Base-by-base conservation (phyloP, 768 basidiomycete species). In the Boletus bicolor region DNA sequence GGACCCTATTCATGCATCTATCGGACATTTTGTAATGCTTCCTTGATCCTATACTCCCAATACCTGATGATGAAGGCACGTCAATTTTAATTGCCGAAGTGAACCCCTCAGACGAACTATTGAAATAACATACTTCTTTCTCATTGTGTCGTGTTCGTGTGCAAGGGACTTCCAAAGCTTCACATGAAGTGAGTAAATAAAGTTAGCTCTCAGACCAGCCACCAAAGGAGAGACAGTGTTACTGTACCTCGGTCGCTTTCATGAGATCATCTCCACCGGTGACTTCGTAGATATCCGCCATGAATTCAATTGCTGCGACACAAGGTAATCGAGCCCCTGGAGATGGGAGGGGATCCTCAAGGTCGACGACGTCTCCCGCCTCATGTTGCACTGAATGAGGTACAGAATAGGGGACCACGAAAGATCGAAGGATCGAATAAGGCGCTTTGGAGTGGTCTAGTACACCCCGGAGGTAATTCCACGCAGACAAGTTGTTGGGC, bases 391-490 rank as follows among this genome's bases (percentile, higher is more conserved):
- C 61, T 52, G 71, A 62, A 6, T 73, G 67, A 5, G 73, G 66
- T 12, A 68, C 55, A 1, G 85, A 80, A 70, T 92, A 94, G 1
- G 83, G 83, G 17, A 74, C 65, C 19, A 89, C 85, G 58, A 93
- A 93, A 1, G 79, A 67, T 24, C 73, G 64, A 42, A 89, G 67
- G 5, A 70, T 71, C 2, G 82, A 73, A 63, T 85, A 85, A 0
- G 91, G 83, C 15, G 79, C 77, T 12, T 76, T 68, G 51, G 82
- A 81, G 62, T 80, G 75, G 35, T 86, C 81, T 21, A 96, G 79
- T n/a, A 89, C 67, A 7, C 91, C 97, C 57, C 96, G 84, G 10
- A 98, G 81, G 71, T 97, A 99, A 71, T 97, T 97, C 97, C 97
- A 99, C 0, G 93, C 90, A 0, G 94, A 96, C 0, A 86, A 81